Base-by-base conservation (phyloP, 1,284 basidiomycete species). In the Trichosporon sp. region DNA sequence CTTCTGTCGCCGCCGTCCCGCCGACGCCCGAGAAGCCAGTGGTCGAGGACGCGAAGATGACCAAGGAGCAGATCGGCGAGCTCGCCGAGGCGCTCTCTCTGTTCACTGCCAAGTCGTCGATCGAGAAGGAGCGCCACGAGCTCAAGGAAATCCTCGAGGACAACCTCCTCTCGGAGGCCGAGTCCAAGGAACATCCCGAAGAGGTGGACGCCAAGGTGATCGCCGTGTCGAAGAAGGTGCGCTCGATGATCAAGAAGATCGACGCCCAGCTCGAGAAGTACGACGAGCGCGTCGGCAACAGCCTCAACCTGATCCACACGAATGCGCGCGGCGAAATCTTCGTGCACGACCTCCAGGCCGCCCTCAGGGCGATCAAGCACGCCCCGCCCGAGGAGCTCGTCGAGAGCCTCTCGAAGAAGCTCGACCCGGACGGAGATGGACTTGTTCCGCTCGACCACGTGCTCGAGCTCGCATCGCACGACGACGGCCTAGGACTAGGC, bases 341-440 rank as follows among this genome's bases (percentile, higher is more conserved):
- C 13, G 87, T 95, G 4, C 85, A 87, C 70, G 95, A 99, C 78
- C 82, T 99, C 62, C 87, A 91, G 78, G 92, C 91, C 73, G 95
- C 95, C 16, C 83, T 99, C 64, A 86, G 88, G 60, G 90, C 95
- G 58, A 98, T 98, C 84, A 92, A 92, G 82, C 96, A 99, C 81
- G 86, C 84, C 71, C 95, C 95, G 2, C 88, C 92, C 62, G 92
- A 95, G 65, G 91, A 94, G 67, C 87, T 92, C n/a, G 89, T 92
- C 21, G 88, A 91, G 69, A 87, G 86, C 58, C 87, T 99, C 44
- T 88, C 95, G 64, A 88, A 94, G 75, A 98, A 98, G 82, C 83
- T 99, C 71, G 96, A 99, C 77, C 90, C 92, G 4, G 95, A 99
- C 81, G 88, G 92, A 80, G 95, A 99, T 74, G 95, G 95, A 0